Percentiles rank a stretch among this genome's conserved stretches.
Evolutionary conservation across 2,329 filamentous ascomycete genomes (phyloP).

Genomic region (Nigrospora oryzae): DNA sequence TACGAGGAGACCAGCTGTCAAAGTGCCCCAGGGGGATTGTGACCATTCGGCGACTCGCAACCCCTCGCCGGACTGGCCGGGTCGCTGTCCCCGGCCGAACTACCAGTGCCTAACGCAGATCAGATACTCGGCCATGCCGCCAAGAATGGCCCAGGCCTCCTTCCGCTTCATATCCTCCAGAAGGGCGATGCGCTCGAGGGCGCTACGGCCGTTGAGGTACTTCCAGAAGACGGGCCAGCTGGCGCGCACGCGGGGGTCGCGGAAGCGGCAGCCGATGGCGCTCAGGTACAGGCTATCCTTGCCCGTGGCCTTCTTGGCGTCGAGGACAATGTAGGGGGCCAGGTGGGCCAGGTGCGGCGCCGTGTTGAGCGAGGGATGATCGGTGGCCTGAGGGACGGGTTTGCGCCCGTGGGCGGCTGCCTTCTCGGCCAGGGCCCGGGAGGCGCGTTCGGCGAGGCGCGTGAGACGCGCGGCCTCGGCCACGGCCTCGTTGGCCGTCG

Average conservation of each 20-base stretch:
- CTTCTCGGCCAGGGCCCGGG: conserved; percentile 46
- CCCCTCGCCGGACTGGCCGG: too few species aligned
- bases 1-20: too few species aligned
- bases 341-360: conserved; percentile 49
- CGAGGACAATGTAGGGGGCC: conserved; percentile 61
- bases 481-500: conserved; percentile 36
- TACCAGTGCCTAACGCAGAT: conserved; percentile 65
- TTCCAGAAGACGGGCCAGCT: conserved; percentile 69
- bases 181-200: conserved; percentile 80
- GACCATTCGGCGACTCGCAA: too few species aligned
- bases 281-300: conserved; percentile 66
- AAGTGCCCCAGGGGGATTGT: too few species aligned
- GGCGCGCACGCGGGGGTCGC: conserved; percentile 47
- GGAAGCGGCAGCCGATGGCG: conserved; percentile 47
- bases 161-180: conserved; percentile 82
- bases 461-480: conserved; percentile 54
- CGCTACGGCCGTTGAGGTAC: conserved; percentile 80
- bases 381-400: conserved; percentile 36
- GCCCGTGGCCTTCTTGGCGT: conserved; percentile 70
- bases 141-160: conserved; percentile 61
- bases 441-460: conserved; percentile 46
- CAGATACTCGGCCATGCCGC: conserved; percentile 59
- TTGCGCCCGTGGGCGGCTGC: conserved; percentile 47
- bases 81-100: conserved; percentile 6
- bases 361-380: conserved; percentile 47